Evolutionary conservation across 2,329 filamentous ascomycete genomes (phyloP).

Genomic region (Fusarium chuoi): DNA sequence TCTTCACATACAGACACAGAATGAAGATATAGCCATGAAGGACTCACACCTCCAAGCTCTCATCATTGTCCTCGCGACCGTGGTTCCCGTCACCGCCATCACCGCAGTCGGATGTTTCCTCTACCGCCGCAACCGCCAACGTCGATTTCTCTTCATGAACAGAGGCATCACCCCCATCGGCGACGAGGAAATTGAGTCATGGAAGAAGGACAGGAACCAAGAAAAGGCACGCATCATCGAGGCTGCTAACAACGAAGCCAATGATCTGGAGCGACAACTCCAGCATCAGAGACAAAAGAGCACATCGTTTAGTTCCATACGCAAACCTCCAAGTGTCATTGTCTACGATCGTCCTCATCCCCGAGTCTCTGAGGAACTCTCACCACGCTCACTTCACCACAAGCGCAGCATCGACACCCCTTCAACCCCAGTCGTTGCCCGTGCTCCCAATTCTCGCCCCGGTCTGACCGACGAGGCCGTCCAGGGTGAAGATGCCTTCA

Average conservation of each 20-base stretch:
- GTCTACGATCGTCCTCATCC: slow-evolving; percentile 57
- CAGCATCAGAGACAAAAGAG: slow-evolving; percentile 43
- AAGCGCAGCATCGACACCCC: slow-evolving; percentile 59
- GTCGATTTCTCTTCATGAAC: slow-evolving; percentile 57
- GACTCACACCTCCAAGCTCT: slow-evolving; percentile 52
- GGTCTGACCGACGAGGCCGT: slow-evolving; percentile 71
- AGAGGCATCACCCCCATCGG: slow-evolving; percentile 70
- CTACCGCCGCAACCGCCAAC: slow-evolving; percentile 51
- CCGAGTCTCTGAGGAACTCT: slow-evolving; percentile 45
- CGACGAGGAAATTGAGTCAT: slow-evolving; percentile 73
- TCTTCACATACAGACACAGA: slow-evolving; percentile 14
- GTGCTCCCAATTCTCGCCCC: slow-evolving; percentile 69
- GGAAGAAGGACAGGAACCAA: slow-evolving; percentile 58
- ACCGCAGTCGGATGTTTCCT: slow-evolving; percentile 49
- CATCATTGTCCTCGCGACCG: slow-evolving; percentile 63
- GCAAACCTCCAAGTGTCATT: slow-evolving; percentile 64
- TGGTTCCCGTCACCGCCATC: slow-evolving; percentile 56
- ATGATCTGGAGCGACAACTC: slow-evolving; percentile 21
- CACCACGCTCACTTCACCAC: slow-evolving; percentile 46
- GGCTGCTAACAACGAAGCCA: slow-evolving; percentile 9
- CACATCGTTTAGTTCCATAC: slow-evolving; percentile 49
- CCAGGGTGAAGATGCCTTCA: slow-evolving; percentile 69
- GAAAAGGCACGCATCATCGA: slow-evolving; percentile 47
- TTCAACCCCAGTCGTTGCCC: slow-evolving; percentile 63
- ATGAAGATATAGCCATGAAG: slow-evolving; percentile 43